Percentiles rank a stretch among this genome's conserved stretches.
phyloP scores from a whole-genome alignment of 305 asterid species.

The Fraxinus velutina region DNA sequence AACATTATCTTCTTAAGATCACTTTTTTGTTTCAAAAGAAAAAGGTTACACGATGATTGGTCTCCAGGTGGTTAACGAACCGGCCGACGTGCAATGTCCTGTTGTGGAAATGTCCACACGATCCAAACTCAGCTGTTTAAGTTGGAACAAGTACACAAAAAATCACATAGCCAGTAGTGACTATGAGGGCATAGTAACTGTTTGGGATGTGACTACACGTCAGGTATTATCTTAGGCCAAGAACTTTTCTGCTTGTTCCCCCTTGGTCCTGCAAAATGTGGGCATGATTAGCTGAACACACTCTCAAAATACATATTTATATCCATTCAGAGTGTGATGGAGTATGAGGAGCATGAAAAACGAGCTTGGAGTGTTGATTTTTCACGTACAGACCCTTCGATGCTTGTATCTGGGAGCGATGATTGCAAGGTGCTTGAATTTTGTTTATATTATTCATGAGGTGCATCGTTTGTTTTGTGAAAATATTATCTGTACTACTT shows the following conservation, averaged over 20 bases:
- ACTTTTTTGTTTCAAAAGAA: neutral
- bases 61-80: conserved; percentile 75
- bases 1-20: neutral
- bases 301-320: conserved; percentile 5
- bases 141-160: conserved; percentile 81
- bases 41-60: conserved; percentile 10
- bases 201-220: conserved; percentile 91
- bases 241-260: conserved; percentile 14
- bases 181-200: conserved; percentile 89
- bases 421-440: conserved; percentile 73
- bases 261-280: conserved; percentile 19
- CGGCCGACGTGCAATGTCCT: conserved; percentile 68
- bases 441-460: neutral
- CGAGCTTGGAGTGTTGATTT: conserved; percentile 96
- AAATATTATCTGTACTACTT: neutral
- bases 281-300: conserved; percentile 6
- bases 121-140: conserved; percentile 85
- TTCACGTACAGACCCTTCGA: conserved; percentile 70
- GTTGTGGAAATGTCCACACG: conserved; percentile 79
- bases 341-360: conserved; percentile 92
- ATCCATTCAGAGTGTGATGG: conserved; percentile 62
- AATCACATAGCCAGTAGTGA: conserved; percentile 84
- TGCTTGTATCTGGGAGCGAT: conserved; percentile 92
- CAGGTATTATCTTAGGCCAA: conserved; percentile 51
- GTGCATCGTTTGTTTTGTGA: neutral